Conservation (phyloP, 164 flowering plant species). For the Berberis thunbergii region DNA sequence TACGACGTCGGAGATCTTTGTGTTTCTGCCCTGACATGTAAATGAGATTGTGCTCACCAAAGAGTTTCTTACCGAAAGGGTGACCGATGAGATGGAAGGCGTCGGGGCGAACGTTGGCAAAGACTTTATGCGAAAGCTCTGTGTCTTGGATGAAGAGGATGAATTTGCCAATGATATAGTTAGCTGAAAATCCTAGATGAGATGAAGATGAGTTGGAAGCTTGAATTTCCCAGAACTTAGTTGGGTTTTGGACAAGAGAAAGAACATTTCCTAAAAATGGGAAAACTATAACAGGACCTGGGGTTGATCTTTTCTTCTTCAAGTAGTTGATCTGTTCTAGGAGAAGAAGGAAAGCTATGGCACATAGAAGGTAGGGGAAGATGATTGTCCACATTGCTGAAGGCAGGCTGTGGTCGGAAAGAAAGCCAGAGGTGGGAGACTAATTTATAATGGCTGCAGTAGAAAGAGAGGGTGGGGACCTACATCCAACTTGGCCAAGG, state of each 20-base stretch:
- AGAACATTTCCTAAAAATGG: conserved; percentile 74
- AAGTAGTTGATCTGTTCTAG: conserved; percentile 61
- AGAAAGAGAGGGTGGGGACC: too few species aligned
- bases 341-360: neutral
- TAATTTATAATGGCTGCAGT: too few species aligned
- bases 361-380: too few species aligned
- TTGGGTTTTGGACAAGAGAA: conserved; percentile 48
- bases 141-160: conserved; percentile 54
- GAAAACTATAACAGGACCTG: conserved; percentile 54
- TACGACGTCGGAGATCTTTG: conserved; percentile 74
- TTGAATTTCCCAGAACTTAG: conserved; percentile 65
- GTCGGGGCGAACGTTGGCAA: conserved; percentile 81
- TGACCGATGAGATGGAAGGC: conserved; percentile 80
- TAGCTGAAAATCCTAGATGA: conserved; percentile 46
- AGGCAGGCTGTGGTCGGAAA: too few species aligned
- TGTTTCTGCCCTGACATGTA: conserved; percentile 77
- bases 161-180: conserved; percentile 69
- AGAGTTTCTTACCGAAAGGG: conserved; percentile 86
- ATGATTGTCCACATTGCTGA: too few species aligned
- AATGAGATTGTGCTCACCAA: conserved; percentile 87
- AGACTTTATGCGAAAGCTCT: conserved; percentile 64
- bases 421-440: too few species aligned
- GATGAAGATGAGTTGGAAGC: conserved; percentile 37
- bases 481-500: too few species aligned
- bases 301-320: conserved; percentile 42